Percentiles rank a stretch among this genome's conserved stretches.
phyloP scores from a whole-genome alignment of 2,329 filamentous ascomycete genomes.

The Lomentospora prolificans region DNA sequence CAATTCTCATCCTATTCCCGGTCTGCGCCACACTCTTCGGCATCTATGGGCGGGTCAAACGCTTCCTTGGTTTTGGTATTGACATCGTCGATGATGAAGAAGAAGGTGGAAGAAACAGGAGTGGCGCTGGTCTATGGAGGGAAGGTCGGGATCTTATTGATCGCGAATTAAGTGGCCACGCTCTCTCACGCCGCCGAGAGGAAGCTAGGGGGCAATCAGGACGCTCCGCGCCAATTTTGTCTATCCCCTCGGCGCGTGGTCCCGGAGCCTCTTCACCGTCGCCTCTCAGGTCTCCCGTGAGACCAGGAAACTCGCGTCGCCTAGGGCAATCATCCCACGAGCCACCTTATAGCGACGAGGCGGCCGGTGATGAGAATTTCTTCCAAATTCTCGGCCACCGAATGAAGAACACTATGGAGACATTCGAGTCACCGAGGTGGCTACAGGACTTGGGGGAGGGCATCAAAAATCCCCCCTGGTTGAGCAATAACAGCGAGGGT shows the following conservation, averaged over 20 bases:
- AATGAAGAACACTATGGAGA: constrained; percentile 87
- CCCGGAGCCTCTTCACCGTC: constrained; percentile 16
- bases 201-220: constrained; percentile 24
- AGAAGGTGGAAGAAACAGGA: constrained; percentile 40
- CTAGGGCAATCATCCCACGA: background rate
- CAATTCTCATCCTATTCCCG: constrained; percentile 76
- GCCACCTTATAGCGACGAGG: constrained; percentile 34
- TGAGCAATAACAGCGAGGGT: constrained; percentile 49
- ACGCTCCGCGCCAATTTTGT: constrained; percentile 35
- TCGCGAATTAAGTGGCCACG: constrained; percentile 63
- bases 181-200: constrained; percentile 39
- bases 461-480: constrained; percentile 72
- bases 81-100: constrained; percentile 67
- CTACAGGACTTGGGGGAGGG: constrained; percentile 58
- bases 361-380: constrained; percentile 69
- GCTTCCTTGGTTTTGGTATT: constrained; percentile 64
- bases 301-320: constrained; percentile 17
- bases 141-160: constrained; percentile 89
- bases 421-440: constrained; percentile 73
- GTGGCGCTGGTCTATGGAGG: constrained; percentile 75
- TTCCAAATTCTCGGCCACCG: constrained; percentile 76
- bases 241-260: constrained; percentile 32
- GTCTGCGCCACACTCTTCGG: constrained; percentile 82
- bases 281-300: constrained; percentile 19
- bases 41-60: constrained; percentile 73